Conservation (phyloP, 176 grass and related monocot species). For the Alloteropsis semialata region DNA sequence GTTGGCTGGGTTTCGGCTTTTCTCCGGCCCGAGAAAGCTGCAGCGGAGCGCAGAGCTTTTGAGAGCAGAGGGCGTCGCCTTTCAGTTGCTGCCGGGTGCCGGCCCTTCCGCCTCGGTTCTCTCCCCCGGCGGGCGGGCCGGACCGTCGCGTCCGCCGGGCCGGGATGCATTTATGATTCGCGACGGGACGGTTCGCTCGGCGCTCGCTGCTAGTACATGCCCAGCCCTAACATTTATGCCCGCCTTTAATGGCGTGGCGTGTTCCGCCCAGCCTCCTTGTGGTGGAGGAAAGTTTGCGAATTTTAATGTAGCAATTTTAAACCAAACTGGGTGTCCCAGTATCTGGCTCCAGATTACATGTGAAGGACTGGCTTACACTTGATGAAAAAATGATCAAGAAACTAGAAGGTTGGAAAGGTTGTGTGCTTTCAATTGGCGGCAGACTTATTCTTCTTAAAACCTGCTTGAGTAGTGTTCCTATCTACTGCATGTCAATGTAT, state of each 20-base stretch:
- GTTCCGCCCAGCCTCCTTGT: neutral
- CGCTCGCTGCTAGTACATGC: neutral
- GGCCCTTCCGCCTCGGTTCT: neutral
- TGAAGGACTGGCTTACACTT: too few relatives aligned
- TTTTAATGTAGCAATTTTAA: too few relatives aligned
- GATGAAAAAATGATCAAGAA: too few relatives aligned
- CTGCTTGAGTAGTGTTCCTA: too few relatives aligned
- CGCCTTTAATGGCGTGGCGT: slow-evolving; percentile 42
- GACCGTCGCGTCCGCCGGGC: neutral
- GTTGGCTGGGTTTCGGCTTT: slow-evolving; percentile 13
- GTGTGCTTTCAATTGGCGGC: too few relatives aligned
- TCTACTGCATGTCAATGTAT: too few relatives aligned
- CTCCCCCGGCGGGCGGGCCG: neutral
- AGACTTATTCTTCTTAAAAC: too few relatives aligned
- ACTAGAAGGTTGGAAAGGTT: too few relatives aligned
- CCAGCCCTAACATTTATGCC: slow-evolving; percentile 6
- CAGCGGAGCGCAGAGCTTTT: slow-evolving; percentile 25
- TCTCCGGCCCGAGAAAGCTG: slow-evolving; percentile 39
- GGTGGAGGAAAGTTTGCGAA: too few relatives aligned
- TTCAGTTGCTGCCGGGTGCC: neutral
- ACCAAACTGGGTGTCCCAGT: too few relatives aligned
- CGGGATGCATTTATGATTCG: slow-evolving; percentile 16
- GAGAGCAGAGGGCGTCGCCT: neutral
- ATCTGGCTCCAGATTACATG: too few relatives aligned
- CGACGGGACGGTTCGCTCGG: slow-evolving; percentile 5